Evolutionary conservation across 192 early-diverging fungal species (phyloP).

Genomic region (Coemansia sp.): DNA sequence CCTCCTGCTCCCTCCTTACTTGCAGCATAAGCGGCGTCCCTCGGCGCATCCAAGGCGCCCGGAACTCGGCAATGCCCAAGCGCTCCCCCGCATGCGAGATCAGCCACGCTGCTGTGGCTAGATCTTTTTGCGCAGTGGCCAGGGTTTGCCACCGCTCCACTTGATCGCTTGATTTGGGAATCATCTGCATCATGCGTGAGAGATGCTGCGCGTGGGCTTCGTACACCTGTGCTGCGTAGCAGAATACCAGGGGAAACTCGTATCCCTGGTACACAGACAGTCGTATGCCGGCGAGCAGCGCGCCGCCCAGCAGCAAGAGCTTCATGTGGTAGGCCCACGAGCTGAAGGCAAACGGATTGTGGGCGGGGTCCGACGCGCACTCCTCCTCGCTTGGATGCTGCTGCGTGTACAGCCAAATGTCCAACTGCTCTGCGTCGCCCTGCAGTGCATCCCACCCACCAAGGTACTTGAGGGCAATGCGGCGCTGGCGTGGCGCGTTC

Average conservation of each 20-base stretch:
- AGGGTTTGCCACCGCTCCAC: conserved; percentile 16
- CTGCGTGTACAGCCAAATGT: conserved; percentile 15
- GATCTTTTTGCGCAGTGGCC: conserved; percentile 18
- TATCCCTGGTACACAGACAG: conserved; percentile 28
- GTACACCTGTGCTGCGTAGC: conserved; percentile 26
- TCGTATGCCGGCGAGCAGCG: conserved; percentile 24
- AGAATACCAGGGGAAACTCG: conserved; percentile 32
- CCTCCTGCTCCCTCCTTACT: conserved; percentile 10
- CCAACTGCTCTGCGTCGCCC: conserved; percentile 39
- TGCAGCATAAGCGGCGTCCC: conserved; percentile 4
- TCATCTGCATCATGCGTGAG: conserved; percentile 12
- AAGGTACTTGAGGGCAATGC: conserved; percentile 30
- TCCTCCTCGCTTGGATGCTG: neutral
- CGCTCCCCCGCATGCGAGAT: conserved; percentile 28
- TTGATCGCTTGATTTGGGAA: neutral
- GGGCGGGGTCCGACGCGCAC: conserved; percentile 7
- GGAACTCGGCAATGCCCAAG: conserved; percentile 6
- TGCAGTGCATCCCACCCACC: conserved; percentile 41
- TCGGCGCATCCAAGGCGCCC: conserved; percentile 29
- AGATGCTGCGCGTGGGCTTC: conserved; percentile 33
- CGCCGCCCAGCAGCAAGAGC: conserved; percentile 25
- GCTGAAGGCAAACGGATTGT: conserved; percentile 40
- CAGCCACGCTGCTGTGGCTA: conserved; percentile 39
- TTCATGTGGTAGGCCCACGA: conserved; percentile 51
- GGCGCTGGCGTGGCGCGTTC: conserved; percentile 35